A percentile compares a stretch with the other conserved stretches of the same genome.
These are phyloP conservation scores for Synchytrium microbalum DNA, from an alignment of 371 early-diverging fungal species.

Conservation along the genomic window DNA sequence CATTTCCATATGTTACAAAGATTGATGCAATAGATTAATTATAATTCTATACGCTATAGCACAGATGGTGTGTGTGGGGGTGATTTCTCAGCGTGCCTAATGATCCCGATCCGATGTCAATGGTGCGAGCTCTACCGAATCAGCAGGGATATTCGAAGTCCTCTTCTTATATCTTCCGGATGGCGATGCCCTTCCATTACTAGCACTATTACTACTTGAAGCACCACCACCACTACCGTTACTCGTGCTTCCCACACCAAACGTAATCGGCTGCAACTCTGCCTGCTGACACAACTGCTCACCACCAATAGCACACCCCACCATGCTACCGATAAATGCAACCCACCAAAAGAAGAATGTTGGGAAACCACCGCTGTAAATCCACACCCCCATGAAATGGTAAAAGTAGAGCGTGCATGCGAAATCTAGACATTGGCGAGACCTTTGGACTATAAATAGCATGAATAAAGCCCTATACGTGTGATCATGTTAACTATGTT, in stretches of 20 bases:
- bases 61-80: too few relatives aligned
- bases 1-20: too few relatives aligned
- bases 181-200: background rate
- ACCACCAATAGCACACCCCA: conserved; percentile 64
- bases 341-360: conserved; percentile 63
- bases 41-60: too few relatives aligned
- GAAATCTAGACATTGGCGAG: conserved; percentile 73
- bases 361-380: conserved; percentile 55
- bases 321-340: conserved; percentile 40
- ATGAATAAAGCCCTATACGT: conserved; percentile 15
- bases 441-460: conserved; percentile 58
- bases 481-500: background rate
- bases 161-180: background rate
- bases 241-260: conserved; percentile 17
- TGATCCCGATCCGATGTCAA: background rate
- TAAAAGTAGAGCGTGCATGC: conserved; percentile 63
- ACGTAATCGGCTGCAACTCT: conserved; percentile 74
- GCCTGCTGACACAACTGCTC: conserved; percentile 74
- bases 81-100: too few relatives aligned
- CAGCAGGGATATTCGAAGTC: background rate
- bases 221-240: background rate
- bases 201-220: background rate
- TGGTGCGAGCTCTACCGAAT: background rate
- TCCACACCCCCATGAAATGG: conserved; percentile 54
- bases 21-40: too few relatives aligned